These are phyloP conservation scores for Glutinoglossum americanum DNA, from an alignment of 495 filamentous ascomycete genomes.

Conservation along the genomic window DNA sequence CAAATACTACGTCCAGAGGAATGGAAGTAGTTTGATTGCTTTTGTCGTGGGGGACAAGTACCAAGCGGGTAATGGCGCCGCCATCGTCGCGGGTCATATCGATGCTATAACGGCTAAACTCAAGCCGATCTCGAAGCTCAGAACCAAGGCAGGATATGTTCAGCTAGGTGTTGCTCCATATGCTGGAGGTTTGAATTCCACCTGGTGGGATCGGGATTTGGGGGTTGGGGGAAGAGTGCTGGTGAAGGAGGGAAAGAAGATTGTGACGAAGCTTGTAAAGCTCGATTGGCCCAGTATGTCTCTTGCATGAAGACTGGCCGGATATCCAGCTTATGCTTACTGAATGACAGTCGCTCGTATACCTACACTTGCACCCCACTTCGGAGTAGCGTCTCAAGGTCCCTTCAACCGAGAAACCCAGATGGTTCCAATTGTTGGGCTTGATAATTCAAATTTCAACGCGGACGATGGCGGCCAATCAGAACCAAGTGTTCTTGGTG, in stretches of 20 bases:
- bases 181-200: slow-evolving; percentile 61
- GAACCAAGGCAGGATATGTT: slow-evolving; percentile 59
- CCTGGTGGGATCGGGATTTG: slow-evolving; percentile 92
- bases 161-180: slow-evolving; percentile 87
- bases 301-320: neutral
- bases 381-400: slow-evolving; percentile 57
- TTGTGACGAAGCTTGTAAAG: slow-evolving; percentile 64
- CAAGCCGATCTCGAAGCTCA: slow-evolving; percentile 74
- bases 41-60: slow-evolving; percentile 70
- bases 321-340: neutral
- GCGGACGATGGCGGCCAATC: slow-evolving; percentile 10
- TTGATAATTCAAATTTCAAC: slow-evolving; percentile 45
- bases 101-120: slow-evolving; percentile 73
- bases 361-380: slow-evolving; percentile 84
- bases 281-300: slow-evolving; percentile 56
- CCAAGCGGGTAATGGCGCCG: slow-evolving; percentile 64
- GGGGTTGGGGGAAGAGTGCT: slow-evolving; percentile 76
- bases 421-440: slow-evolving; percentile 80
- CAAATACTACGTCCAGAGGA: slow-evolving; percentile 74
- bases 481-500: slow-evolving; percentile 15
- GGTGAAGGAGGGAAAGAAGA: slow-evolving; percentile 64
- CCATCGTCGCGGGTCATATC: slow-evolving; percentile 68
- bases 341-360: slow-evolving; percentile 52
- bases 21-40: slow-evolving; percentile 70
- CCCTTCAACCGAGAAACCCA: slow-evolving; percentile 80